Conservation (phyloP, 2,329 filamentous ascomycete genomes). For the Cladosporium oxysporum region DNA sequence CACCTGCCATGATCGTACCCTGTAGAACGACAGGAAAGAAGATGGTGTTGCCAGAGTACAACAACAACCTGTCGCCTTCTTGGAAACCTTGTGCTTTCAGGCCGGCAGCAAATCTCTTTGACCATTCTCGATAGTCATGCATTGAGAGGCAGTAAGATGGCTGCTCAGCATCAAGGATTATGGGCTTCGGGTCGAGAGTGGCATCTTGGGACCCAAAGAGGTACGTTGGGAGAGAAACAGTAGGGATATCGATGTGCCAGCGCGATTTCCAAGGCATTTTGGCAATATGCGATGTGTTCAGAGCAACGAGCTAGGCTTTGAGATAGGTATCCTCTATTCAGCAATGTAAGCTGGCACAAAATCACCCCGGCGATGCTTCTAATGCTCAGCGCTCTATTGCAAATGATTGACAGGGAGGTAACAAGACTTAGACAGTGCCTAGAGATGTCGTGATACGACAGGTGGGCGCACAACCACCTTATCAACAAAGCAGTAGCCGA, state of each 20-base stretch:
- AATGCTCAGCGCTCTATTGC: neutral
- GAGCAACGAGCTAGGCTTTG: neutral
- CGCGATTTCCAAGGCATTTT: constrained; percentile 57
- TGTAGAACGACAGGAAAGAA: constrained; percentile 72
- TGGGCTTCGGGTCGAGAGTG: constrained; percentile 39
- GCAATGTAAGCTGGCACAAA: neutral
- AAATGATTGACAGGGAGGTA: neutral
- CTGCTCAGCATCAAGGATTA: constrained; percentile 65
- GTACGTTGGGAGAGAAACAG: constrained; percentile 48
- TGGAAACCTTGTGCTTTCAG: constrained; percentile 63
- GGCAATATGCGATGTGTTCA: constrained; percentile 11
- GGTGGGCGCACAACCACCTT: constrained; percentile 3
- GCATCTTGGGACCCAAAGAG: constrained; percentile 54
- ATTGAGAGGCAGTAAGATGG: constrained; percentile 69
- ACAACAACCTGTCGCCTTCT: constrained; percentile 68
- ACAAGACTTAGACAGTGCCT: neutral
- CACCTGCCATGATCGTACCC: constrained; percentile 75
- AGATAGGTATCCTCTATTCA: neutral
- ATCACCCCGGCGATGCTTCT: neutral
- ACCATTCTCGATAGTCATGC: constrained; percentile 66
- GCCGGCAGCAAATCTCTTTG: constrained; percentile 71
- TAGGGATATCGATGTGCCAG: constrained; percentile 50
- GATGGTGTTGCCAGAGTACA: constrained; percentile 73
- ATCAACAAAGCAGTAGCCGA: constrained; percentile 19
- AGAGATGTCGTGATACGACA: neutral